These are phyloP conservation scores for Emiliania huxleyi DNA, from an alignment of 78 protist species.

Conservation along the genomic window DNA sequence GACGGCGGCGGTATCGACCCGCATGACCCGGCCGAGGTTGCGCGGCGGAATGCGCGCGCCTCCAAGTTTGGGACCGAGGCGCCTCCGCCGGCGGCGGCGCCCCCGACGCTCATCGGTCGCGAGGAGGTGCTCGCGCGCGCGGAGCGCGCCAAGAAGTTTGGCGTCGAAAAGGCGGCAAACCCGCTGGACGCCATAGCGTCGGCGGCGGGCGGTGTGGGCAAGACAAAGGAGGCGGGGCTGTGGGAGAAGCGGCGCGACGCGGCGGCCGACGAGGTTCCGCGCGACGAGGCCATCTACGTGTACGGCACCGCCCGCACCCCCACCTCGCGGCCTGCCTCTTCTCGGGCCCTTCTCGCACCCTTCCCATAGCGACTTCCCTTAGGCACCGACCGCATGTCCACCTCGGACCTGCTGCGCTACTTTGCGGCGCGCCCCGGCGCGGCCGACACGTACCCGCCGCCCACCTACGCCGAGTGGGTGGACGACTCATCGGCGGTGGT, in stretches of 20 bases:
- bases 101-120: not conserved
- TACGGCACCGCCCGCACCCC: not conserved
- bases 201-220: not conserved
- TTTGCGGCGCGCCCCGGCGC: not conserved
- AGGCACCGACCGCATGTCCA: not conserved
- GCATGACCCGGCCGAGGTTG: not conserved
- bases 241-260: slow-evolving; percentile 9
- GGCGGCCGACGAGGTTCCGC: not conserved
- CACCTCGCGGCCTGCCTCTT: too few species aligned
- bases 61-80: not conserved
- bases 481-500: slow-evolving; percentile 19
- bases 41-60: not conserved
- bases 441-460: not conserved
- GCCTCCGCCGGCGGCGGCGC: not conserved
- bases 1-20: not conserved
- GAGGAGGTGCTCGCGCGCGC: not conserved
- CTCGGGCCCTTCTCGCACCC: too few species aligned
- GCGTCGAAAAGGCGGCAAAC: not conserved
- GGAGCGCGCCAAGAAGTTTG: slow-evolving; percentile 12
- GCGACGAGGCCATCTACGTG: not conserved
- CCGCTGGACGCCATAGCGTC: not conserved
- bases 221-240: too few species aligned
- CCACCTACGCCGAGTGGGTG: not conserved
- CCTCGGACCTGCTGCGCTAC: not conserved
- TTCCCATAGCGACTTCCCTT: too few species aligned